phyloP scores from a whole-genome alignment of 2,329 filamentous ascomycete species.

The Fusarium duplospermum region DNA sequence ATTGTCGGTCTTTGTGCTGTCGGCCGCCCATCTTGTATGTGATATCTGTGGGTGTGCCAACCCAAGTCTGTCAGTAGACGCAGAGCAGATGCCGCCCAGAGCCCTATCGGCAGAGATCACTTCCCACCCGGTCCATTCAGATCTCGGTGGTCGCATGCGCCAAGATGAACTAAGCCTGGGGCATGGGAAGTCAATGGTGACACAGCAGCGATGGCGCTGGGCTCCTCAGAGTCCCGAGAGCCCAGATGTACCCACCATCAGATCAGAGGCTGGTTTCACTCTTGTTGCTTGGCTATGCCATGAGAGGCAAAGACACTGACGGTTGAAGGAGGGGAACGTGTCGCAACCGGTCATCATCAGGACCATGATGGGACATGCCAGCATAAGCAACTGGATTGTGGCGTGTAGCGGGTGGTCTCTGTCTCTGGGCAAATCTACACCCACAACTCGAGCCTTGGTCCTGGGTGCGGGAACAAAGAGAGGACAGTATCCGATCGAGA shows the following conservation, averaged over 20 bases:
- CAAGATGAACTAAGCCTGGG: conserved; percentile 1
- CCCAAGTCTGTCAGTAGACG: neutral
- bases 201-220: neutral
- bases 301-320: neutral
- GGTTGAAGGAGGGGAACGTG: neutral
- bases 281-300: neutral
- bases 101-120: neutral
- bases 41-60: neutral
- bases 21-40: neutral
- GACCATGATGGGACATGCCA: conserved; percentile 17
- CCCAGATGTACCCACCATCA: neutral
- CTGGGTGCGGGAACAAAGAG: conserved; percentile 8
- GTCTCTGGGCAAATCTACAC: conserved; percentile 1
- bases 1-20: neutral
- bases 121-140: neutral
- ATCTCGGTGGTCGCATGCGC: neutral
- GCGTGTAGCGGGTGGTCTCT: conserved; percentile 10
- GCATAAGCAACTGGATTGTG: conserved; percentile 18
- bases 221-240: neutral
- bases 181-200: neutral
- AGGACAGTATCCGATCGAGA: conserved; percentile 22
- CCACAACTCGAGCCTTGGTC: conserved; percentile 13
- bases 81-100: neutral
- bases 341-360: neutral
- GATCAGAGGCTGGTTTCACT: neutral